Percentiles rank a stretch among this genome's conserved stretches.
These are phyloP conservation scores for Paspalum notatum DNA, from an alignment of 176 grass and related monocot species.

Conservation along the genomic window DNA sequence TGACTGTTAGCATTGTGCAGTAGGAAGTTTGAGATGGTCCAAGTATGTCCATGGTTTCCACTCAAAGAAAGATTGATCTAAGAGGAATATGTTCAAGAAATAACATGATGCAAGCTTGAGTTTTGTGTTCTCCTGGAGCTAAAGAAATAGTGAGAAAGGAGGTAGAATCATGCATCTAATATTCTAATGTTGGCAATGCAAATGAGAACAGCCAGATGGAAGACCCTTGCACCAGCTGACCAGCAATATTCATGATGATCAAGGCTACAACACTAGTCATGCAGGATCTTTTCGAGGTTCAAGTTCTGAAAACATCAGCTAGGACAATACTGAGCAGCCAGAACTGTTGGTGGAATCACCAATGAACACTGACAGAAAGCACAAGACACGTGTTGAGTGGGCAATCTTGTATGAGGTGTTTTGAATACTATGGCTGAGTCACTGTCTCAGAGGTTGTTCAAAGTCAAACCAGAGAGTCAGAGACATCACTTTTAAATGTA, in stretches of 20 bases:
- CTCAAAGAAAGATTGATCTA: slow-evolving; percentile 11
- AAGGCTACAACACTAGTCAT: not conserved
- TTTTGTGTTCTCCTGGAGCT: not conserved
- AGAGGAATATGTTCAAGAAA: not conserved
- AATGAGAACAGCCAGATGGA: not conserved
- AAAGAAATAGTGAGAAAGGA: not conserved
- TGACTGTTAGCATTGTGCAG: not conserved
- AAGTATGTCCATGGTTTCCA: slow-evolving; percentile 10
- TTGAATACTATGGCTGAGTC: not conserved
- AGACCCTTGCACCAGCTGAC: not conserved
- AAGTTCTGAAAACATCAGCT: not conserved
- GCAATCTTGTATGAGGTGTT: not conserved
- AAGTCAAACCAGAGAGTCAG: not conserved
- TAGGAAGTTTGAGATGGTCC: not conserved
- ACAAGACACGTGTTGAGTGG: not conserved
- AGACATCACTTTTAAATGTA: not conserved
- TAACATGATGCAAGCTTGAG: not conserved
- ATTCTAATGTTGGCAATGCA: not conserved
- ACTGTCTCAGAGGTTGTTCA: not conserved
- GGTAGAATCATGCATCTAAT: not conserved
- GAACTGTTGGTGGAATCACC: not conserved
- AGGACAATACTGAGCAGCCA: not conserved
- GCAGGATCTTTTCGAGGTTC: not conserved
- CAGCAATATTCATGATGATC: not conserved
- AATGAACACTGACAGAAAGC: not conserved